phyloP scores from a whole-genome alignment of 495 filamentous ascomycete genomes.

The Podospora pseudoanserina region DNA sequence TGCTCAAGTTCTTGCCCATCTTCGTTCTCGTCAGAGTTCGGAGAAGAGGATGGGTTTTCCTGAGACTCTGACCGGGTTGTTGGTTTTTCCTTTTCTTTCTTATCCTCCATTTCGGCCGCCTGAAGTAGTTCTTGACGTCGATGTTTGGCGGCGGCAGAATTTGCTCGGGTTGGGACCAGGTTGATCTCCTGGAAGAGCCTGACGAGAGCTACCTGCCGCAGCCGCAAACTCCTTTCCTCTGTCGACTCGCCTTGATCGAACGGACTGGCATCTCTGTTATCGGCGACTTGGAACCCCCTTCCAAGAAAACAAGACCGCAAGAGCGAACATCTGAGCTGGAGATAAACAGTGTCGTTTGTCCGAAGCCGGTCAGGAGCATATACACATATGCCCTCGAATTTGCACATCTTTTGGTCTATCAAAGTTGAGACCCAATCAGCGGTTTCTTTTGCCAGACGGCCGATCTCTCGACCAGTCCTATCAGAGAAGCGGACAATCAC shows the following conservation, averaged over 20 bases:
- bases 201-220: constrained; percentile 82
- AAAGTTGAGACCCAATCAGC: constrained; percentile 93
- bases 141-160: constrained; percentile 71
- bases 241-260: constrained; percentile 75
- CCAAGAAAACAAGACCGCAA: constrained; percentile 68
- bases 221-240: constrained; percentile 79
- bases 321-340: constrained; percentile 80
- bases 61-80: constrained; percentile 23
- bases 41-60: constrained; percentile 46
- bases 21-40: constrained; percentile 62
- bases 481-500: constrained; percentile 94
- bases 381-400: constrained; percentile 84
- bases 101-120: constrained; percentile 80
- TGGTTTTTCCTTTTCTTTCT: constrained; percentile 58
- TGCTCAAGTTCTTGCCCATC: constrained; percentile 89
- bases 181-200: constrained; percentile 87
- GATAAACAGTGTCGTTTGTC: constrained; percentile 87
- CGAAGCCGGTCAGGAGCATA: constrained; percentile 79
- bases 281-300: constrained; percentile 52
- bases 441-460: constrained; percentile 81
- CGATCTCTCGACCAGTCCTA: constrained; percentile 72
- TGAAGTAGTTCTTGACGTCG: constrained; percentile 79
- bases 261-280: constrained; percentile 62
- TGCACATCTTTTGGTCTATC: constrained; percentile 87
- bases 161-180: constrained; percentile 67